phyloP scores from a whole-genome alignment of 805 yeast species.

The Suhomyces xylopsoci region DNA sequence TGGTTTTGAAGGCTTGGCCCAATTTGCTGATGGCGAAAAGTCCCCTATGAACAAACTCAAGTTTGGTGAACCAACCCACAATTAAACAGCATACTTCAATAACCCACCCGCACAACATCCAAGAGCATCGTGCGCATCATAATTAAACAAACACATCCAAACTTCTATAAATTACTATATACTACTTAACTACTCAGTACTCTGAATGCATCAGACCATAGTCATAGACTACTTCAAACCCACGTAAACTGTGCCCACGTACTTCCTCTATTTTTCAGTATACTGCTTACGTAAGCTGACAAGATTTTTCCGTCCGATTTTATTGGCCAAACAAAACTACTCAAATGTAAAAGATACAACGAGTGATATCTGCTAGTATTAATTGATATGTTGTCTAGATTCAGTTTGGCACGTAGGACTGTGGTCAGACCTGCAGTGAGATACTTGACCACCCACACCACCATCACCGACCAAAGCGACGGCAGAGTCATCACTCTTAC shows the following conservation, averaged over 20 bases:
- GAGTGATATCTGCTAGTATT: too few species aligned
- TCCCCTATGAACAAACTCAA: conserved; percentile 37
- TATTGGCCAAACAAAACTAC: conserved; percentile 9
- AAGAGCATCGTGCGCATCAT: too few species aligned
- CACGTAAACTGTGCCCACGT: background rate
- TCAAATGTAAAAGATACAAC: too few species aligned
- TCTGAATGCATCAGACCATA: background rate
- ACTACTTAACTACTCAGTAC: background rate
- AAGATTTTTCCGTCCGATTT: conserved; percentile 9
- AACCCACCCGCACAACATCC: too few species aligned
- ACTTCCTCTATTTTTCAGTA: background rate
- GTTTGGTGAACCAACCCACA: conserved; percentile 31
- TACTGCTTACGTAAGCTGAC: conserved; percentile 1
- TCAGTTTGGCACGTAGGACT: conserved; percentile 18
- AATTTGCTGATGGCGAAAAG: conserved; percentile 35
- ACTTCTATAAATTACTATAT: background rate
- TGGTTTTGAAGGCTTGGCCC: conserved; percentile 31
- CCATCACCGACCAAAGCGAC: conserved; percentile 39
- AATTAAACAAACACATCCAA: too few species aligned
- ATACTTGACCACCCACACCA: conserved; percentile 31
- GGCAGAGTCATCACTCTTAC: conserved; percentile 39
- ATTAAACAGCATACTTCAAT: too few species aligned
- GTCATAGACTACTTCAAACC: background rate
- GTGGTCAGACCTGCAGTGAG: conserved; percentile 11
- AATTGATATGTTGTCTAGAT: conserved; percentile 26